Base-by-base conservation (phyloP, 345 rosid species). In the Punica granatum region DNA sequence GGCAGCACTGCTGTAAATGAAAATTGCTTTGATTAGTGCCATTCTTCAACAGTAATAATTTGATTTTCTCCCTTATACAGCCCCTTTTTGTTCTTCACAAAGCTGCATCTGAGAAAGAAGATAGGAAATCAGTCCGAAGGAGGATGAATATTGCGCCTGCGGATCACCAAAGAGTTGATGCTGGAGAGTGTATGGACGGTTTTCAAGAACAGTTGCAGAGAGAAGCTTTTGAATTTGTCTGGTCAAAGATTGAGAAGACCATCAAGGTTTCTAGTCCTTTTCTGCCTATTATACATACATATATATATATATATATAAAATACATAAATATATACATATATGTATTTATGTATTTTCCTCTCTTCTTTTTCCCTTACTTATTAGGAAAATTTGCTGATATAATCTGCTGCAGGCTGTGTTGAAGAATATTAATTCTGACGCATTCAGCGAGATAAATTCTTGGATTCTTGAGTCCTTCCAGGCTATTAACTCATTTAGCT, bases 401-500 rank as follows among this genome's bases (percentile, higher is more conserved):
- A 48, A 4, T 71, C 56, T 44, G 72, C 63, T 73, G 84, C 83
- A 93, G 99, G 88, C 72, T 79, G 95, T 86, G 65, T 74, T 93
- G 73, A 83, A 84, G 78, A 76, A 78, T 53, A 77, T 77, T 41
- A 82, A 88, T 68, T 67, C 78, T 2, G 70, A 65, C 37, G 78
- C 80, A 34, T 90, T 87, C 76, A 73, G 65, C 66, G 85, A 86
- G 68, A 89, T 93, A 70, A 69, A 81, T 81, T 75, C 60, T 26
- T 93, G 97, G 99, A 80, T 89, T 76, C 66, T 65, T 25, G 84
- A 86, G 76, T 87, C 96, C 48, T 89, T 90, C 72, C 46, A 70
- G 51, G 72, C 77, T 32, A 77, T 84, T 65, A 44, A 67, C 72
- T 85, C 94, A 46, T 69, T 60, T 48, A 86, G 79, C 59, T 69